Base-by-base conservation (phyloP, 2,329 filamentous ascomycete genomes). In the Neofusicoccum cordaticola region DNA sequence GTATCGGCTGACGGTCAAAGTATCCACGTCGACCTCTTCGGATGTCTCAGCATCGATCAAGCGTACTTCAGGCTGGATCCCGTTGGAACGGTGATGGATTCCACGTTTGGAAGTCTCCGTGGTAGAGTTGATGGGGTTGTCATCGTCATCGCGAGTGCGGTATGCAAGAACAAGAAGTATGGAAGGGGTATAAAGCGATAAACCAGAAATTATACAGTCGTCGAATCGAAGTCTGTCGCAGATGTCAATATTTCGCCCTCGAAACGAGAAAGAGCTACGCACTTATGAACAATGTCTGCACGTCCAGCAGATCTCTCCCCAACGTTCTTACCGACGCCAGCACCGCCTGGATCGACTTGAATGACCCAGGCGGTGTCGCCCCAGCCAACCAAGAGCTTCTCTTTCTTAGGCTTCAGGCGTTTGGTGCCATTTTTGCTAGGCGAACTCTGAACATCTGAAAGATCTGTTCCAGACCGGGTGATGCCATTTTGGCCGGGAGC, bases 181-280 rank as follows among this genome's bases (percentile, higher is more conserved):
- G 74, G 87, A 95, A 75, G 92, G 92, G 75, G 93, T 97, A 87
- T 97, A 98, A 79, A 99, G 85, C 69, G 94, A 96, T 78, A 99
- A 90, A 72, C 95, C 95, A 75, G 95, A 97, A 82, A 99, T 92
- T 77, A 97, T 93, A 83, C 95, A 98, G 81, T 99, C 95, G 79
- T 95, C 77, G 70, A 83, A 96, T 73, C 93, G 91, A 79, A 98
- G 86, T 79, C 90, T 93, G 69, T 68, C 3, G 19, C 13, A 12
- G 44, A 56, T 74, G 69, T 68, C 74, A 79, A 70, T 79, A 75
- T 50, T 47, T 27, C 48, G 35, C 57, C 7, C 11, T 8, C 11
- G 12, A 19, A 41, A 19, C 15, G 37, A 34, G 5, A 58, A 4
- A 47, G 12, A 5, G 19, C 15, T 37, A 85, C 91, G 85, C 76